Conservation (phyloP, 805 yeast genomes). For the Novakomyces olei region DNA sequence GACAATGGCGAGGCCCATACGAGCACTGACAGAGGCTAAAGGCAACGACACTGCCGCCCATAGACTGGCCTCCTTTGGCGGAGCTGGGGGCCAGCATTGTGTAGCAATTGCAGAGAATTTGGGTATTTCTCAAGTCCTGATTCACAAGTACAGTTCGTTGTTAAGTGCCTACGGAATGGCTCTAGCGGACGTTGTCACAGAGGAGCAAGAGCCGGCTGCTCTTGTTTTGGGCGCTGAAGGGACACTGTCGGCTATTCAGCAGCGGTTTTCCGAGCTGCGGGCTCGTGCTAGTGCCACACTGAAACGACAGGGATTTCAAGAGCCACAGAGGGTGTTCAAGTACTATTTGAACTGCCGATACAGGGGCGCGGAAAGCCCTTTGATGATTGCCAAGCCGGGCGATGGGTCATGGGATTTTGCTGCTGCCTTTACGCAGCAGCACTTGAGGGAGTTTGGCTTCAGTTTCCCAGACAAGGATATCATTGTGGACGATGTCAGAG, state of each 20-base stretch:
- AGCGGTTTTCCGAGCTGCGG: slow-evolving; percentile 25
- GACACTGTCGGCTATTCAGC: slow-evolving; percentile 18
- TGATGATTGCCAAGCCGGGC: slow-evolving; percentile 33
- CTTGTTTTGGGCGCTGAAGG: slow-evolving; percentile 16
- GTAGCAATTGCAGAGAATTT: slow-evolving; percentile 49
- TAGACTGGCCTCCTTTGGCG: slow-evolving; percentile 66
- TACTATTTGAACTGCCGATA: slow-evolving; percentile 57
- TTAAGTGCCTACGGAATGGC: slow-evolving; percentile 77
- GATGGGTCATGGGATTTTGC: slow-evolving; percentile 17
- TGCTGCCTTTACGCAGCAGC: slow-evolving; percentile 29
- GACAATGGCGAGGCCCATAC: slow-evolving; percentile 75
- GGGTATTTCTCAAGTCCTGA: slow-evolving; percentile 45
- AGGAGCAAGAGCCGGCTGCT: slow-evolving; percentile 53
- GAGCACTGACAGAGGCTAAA: slow-evolving; percentile 65
- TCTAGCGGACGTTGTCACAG: slow-evolving; percentile 65
- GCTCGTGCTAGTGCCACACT: slow-evolving; percentile 23
- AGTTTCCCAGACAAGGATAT: slow-evolving; percentile 29
- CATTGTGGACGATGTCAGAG: slow-evolving; percentile 49
- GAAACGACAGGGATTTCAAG: slow-evolving; percentile 30
- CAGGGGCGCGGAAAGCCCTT: slow-evolving; percentile 71
- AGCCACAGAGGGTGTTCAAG: slow-evolving; percentile 29
- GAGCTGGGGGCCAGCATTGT: slow-evolving; percentile 88
- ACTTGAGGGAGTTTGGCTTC: slow-evolving; percentile 55
- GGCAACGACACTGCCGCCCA: slow-evolving; percentile 49
- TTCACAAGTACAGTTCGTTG: slow-evolving; percentile 65